Evolutionary conservation across 306 rosid species (phyloP).

Genomic region (Cucumis melo): DNA sequence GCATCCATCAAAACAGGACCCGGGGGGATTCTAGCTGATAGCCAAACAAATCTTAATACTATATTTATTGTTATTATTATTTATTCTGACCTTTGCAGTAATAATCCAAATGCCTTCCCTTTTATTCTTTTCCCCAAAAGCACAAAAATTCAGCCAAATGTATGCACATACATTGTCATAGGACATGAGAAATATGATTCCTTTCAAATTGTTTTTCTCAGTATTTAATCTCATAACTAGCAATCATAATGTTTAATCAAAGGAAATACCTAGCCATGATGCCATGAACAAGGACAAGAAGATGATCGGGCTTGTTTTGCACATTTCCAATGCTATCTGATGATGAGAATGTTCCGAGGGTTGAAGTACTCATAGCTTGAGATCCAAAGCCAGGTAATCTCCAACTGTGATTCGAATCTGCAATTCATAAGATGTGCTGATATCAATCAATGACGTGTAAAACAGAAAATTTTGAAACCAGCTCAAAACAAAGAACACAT

Average conservation of each 20-base stretch:
- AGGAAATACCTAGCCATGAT: constrained; percentile 67
- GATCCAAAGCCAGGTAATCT: constrained; percentile 36
- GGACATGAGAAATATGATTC: not conserved
- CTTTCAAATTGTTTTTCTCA: not conserved
- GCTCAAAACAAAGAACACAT: not conserved
- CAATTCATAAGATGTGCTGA: constrained; percentile 19
- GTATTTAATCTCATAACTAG: not conserved
- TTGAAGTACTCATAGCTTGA: constrained; percentile 47
- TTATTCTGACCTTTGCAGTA: not conserved
- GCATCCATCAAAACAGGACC: not conserved
- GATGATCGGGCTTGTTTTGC: constrained; percentile 61
- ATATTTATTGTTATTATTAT: no score
- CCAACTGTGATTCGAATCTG: constrained; percentile 45
- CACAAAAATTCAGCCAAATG: not conserved
- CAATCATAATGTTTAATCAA: constrained; percentile 6
- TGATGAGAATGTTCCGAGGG: constrained; percentile 28
- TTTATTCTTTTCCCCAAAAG: not conserved
- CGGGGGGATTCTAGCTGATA: not conserved
- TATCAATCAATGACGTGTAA: constrained; percentile 7
- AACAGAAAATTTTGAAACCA: not conserved
- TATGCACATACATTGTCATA: not conserved
- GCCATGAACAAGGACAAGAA: constrained; percentile 95
- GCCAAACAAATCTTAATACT: not conserved
- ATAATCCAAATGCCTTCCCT: not conserved
- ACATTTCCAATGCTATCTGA: constrained; percentile 21